Percentiles rank a stretch among this genome's conserved stretches.
Conservation (phyloP, 1,139 yeast species). For the Taphrina flavorubra region DNA sequence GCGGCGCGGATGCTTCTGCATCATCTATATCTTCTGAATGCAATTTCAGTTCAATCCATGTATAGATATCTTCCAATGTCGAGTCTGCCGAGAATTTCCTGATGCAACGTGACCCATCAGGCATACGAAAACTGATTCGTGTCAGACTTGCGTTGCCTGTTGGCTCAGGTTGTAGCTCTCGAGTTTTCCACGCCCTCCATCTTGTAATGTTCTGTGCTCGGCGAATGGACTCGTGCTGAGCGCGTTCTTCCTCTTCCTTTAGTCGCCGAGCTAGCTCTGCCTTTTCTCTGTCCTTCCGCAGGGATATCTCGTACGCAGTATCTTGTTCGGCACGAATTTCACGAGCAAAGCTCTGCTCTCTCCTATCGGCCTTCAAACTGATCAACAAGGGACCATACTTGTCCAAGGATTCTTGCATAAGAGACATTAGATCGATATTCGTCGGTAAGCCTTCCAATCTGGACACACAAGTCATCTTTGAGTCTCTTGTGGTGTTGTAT, state of each 20-base stretch:
- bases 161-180: constrained; percentile 54
- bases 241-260: constrained; percentile 48
- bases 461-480: constrained; percentile 63
- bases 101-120: constrained; percentile 67
- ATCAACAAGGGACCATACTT: constrained; percentile 49
- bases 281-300: constrained; percentile 62
- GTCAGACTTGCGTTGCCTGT: constrained; percentile 45
- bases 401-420: constrained; percentile 49
- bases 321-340: constrained; percentile 76
- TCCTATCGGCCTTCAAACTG: constrained; percentile 61
- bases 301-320: constrained; percentile 71
- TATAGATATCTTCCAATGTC: constrained; percentile 64
- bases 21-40: constrained; percentile 53
- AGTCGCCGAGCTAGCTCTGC: constrained; percentile 52
- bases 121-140: constrained; percentile 60
- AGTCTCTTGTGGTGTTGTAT: constrained; percentile 54
- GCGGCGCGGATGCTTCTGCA: constrained; percentile 47
- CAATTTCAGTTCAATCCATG: constrained; percentile 55
- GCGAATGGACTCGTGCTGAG: constrained; percentile 47
- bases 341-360: constrained; percentile 67
- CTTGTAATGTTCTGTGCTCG: neutral
- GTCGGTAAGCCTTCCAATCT: constrained; percentile 66
- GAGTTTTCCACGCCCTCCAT: constrained; percentile 60
- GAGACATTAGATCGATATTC: constrained; percentile 49
- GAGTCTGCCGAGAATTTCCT: constrained; percentile 60